These are phyloP conservation scores for Ettlia oleoabundans DNA, from an alignment of 139 green algal genomes.

Conservation along the genomic window DNA sequence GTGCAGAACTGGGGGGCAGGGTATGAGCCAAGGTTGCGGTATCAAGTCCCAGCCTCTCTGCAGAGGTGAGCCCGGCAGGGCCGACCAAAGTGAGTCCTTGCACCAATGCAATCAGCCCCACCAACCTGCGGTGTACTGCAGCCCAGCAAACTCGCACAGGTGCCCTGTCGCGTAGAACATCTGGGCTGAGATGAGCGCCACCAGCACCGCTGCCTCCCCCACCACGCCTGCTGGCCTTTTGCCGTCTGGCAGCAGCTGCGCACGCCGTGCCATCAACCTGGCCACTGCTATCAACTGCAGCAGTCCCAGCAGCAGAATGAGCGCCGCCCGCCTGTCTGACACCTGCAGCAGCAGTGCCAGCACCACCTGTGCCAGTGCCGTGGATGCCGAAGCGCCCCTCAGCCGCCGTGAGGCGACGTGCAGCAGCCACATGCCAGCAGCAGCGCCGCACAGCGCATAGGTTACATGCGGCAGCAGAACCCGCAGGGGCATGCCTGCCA, in stretches of 20 bases:
- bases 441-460: constrained; percentile 6
- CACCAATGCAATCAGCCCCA: no score
- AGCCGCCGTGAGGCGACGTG: background rate
- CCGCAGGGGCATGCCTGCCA: constrained; percentile 12
- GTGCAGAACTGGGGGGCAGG: no score
- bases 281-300: constrained; percentile 27
- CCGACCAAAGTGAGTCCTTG: no score
- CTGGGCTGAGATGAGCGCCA: constrained; percentile 43
- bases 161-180: constrained; percentile 87
- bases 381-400: background rate
- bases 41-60: no score
- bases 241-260: background rate
- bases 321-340: constrained; percentile 49
- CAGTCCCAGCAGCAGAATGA: constrained; percentile 46
- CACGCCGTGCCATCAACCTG: constrained; percentile 24
- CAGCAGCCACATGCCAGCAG: background rate
- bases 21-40: no score
- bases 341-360: constrained; percentile 48
- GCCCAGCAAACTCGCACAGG: constrained; percentile 90
- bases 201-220: constrained; percentile 31
- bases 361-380: constrained; percentile 16
- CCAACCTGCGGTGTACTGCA: constrained; percentile 88
- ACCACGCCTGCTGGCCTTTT: background rate
- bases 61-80: background rate
- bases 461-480: constrained; percentile 32